These are phyloP conservation scores for Escovopsis sp. DNA, from an alignment of 2,329 filamentous ascomycete genomes.

Conservation along the genomic window DNA sequence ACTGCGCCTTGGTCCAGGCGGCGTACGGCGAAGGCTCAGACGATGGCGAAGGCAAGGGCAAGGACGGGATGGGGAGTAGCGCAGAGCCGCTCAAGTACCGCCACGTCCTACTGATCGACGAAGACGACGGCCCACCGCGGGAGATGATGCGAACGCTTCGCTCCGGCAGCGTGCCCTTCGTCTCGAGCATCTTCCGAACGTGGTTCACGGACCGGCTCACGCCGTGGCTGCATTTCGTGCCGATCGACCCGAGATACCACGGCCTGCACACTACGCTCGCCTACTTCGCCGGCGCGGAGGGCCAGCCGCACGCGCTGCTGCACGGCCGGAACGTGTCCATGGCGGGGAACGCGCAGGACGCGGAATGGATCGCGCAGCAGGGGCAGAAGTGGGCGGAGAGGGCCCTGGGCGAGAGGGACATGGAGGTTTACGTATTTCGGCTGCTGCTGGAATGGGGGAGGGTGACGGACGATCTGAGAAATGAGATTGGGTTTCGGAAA, in stretches of 20 bases:
- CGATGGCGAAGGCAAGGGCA: too few relatives aligned
- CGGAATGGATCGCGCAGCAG: slow-evolving; percentile 47
- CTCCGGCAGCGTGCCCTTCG: slow-evolving; percentile 52
- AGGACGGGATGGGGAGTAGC: not conserved
- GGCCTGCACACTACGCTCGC: slow-evolving; percentile 58
- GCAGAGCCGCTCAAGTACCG: slow-evolving; percentile 45
- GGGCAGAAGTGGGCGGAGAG: slow-evolving; percentile 49
- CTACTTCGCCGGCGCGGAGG: slow-evolving; percentile 51
- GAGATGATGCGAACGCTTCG: slow-evolving; percentile 47
- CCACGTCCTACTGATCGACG: slow-evolving; percentile 59
- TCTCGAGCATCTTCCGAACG: slow-evolving; percentile 57
- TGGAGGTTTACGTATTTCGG: slow-evolving; percentile 68
- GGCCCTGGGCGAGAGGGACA: slow-evolving; percentile 54
- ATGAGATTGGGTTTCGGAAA: slow-evolving; percentile 25
- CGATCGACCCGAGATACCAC: slow-evolving; percentile 57
- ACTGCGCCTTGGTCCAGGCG: slow-evolving; percentile 15
- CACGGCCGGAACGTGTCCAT: slow-evolving; percentile 32
- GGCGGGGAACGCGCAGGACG: slow-evolving; percentile 34
- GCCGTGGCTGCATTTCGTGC: slow-evolving; percentile 71
- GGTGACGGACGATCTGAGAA: slow-evolving; percentile 45
- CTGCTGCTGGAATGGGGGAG: slow-evolving; percentile 64
- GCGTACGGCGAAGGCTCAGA: slow-evolving; percentile 23
- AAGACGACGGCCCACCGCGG: slow-evolving; percentile 47
- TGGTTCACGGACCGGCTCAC: slow-evolving; percentile 65
- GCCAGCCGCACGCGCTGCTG: slow-evolving; percentile 21